Base-by-base conservation (phyloP, 2,329 filamentous ascomycete genomes). In the Xylariales sp. region DNA sequence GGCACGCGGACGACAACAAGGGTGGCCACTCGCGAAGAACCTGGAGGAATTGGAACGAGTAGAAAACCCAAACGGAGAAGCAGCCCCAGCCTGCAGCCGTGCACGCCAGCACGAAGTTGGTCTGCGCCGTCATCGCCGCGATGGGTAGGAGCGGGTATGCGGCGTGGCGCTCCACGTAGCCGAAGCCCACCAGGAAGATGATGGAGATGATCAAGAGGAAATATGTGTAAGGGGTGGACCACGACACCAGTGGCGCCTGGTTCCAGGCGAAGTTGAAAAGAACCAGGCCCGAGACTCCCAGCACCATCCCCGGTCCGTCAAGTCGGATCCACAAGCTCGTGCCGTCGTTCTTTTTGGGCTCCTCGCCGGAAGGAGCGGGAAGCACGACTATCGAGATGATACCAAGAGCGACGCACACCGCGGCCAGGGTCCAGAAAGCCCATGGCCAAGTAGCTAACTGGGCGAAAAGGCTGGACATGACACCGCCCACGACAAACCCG, bases 261-360 rank as follows among this genome's bases (percentile, higher is more conserved):
- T 80, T 81, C 68, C 73, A 75, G 3, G 75, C 72, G 39, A 81
- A 69, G 48, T 79, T 80, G 53, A 80, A 62, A 6, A 80, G 55
- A 1, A 76, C 60, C 37, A 81, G 60, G 3, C 67, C 74, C 0
- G 64, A 60, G 23, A 81, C 66, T 4, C 76, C 76, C 4, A 57
- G 51, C 15, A 57, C 33, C 16, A 56, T 52, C 34, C 57, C 57
- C 14, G 50, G 35, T n/a, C 50, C 30, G 38, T 53, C 59, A 29
- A 51, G 50, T 43, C 49, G 51, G n/a, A 35, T 37, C 41, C 44
- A 55, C 10, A 48, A 35, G 27, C 28, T 43, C 38, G n/a, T n/a
- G n/a, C n/a, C n/a, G n/a, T 44, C 43, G 15, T 51, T 47, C 30
- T 45, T 48, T 33, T 29, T 45, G 18, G 14, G 37, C 40, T 20